Percentiles rank a stretch among this genome's conserved stretches.
Conservation (phyloP, 2,329 filamentous ascomycete species). For the Aspergillaceae sp. region DNA sequence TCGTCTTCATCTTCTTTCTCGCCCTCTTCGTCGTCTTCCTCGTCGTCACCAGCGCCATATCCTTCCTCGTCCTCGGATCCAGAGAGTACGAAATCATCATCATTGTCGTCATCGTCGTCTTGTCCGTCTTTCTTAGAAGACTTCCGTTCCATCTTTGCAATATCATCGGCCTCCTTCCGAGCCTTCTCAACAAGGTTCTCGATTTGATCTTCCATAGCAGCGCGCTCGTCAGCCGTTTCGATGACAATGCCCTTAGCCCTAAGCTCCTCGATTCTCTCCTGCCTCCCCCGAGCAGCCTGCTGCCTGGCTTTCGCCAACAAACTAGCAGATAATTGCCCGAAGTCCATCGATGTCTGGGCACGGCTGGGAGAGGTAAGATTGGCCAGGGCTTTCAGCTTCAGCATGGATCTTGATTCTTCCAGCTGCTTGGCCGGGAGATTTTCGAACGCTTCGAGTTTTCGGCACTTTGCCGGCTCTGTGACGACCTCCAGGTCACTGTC, state of each 20-base stretch:
- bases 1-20: constrained; percentile 26
- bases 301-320: constrained; percentile 65
- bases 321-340: constrained; percentile 57
- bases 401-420: constrained; percentile 53
- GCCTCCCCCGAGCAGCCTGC: constrained; percentile 70
- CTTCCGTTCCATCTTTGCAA: constrained; percentile 68
- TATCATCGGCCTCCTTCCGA: constrained; percentile 66
- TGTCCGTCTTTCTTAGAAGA: constrained; percentile 50
- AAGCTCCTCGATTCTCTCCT: constrained; percentile 67
- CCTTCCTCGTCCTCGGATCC: constrained; percentile 39
- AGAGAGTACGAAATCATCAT: constrained; percentile 38
- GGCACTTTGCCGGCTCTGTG: constrained; percentile 12
- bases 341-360: constrained; percentile 53
- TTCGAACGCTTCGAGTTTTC: constrained; percentile 54
- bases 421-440: constrained; percentile 55
- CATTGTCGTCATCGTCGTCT: constrained; percentile 49
- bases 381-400: constrained; percentile 64
- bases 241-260: constrained; percentile 71
- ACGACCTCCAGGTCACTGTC: constrained; percentile 56
- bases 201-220: constrained; percentile 70
- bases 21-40: constrained; percentile 28
- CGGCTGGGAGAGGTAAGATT: constrained; percentile 55
- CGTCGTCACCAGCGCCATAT: constrained; percentile 16
- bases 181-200: constrained; percentile 85
- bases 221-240: constrained; percentile 78